Evolutionary conservation across 306 rosid species (phyloP), one percentile per base, ranked within the genome.

Genomic region (Cicer chorassanicum): DNA sequence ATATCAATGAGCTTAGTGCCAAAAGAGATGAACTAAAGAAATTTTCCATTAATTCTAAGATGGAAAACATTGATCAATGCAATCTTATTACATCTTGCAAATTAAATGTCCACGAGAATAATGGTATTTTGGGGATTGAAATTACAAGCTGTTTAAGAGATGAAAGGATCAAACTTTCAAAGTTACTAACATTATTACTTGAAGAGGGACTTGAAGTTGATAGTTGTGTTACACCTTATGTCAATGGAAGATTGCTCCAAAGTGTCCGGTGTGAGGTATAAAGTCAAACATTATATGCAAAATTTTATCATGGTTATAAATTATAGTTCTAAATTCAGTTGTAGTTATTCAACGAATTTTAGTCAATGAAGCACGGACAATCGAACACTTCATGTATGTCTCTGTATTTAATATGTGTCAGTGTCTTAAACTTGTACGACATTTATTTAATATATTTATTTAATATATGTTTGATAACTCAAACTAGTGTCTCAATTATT

Each of bases 211-310:
- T 85, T 70, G 78, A 67, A 38, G 84, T 88, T 75, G 68, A 66
- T 51, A 75, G 65, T 73, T 88, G 82, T 56, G 49, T 78, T 65
- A 83, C 91, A 54, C 65, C 87, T 14, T 19, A 80, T 65, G 78
- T 80, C 45, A 86, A 86, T 57, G 91, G 82, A 18, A 84, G 72
- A 82, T 45, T 86, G 11, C 78, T 86, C 61, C 81, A 88, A 6
- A 86, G 81, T 15, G 65, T 90, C 60, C 87, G 82, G 36, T 81
- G 78, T 44, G 86, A 85, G 96, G 96, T 89, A 80, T 19, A 29
- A 29, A 10, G 9, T 42, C 0, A 41, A 0, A 69, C 13, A 48
- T 39, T 13, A 44, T 36, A 51, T 29, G 4, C 34, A 29, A 29
- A 29, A 29, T 3, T 29, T 29, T 29, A 29, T 29, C 34, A 29